Conservation (phyloP, 2,329 filamentous ascomycete genomes). For the Colletotrichum sidae region DNA sequence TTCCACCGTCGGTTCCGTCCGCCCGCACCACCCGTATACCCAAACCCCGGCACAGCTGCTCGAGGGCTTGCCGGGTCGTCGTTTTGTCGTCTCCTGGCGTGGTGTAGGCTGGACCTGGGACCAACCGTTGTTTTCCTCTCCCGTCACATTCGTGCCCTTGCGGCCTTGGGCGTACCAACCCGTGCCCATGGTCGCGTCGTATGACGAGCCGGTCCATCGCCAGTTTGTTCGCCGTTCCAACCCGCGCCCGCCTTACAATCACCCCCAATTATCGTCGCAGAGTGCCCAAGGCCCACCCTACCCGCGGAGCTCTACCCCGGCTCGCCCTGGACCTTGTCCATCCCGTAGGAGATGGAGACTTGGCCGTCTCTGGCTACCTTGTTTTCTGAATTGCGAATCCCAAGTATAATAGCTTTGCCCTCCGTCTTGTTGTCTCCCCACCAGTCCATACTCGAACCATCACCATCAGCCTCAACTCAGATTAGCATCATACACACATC, state of each 20-base stretch:
- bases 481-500: slow-evolving; percentile 28
- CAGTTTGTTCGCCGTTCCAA: slow-evolving; percentile 31
- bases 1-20: slow-evolving; percentile 32
- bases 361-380: not conserved
- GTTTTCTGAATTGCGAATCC: not conserved
- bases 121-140: not conserved
- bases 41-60: not conserved
- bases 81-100: too few relatives aligned
- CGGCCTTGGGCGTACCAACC: slow-evolving; percentile 2
- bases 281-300: slow-evolving; percentile 15
- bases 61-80: not conserved
- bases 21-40: slow-evolving; percentile 23
- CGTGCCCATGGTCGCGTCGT: slow-evolving; percentile 20
- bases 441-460: slow-evolving; percentile 31
- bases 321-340: not conserved
- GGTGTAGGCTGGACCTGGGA: too few relatives aligned
- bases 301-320: slow-evolving; percentile 23
- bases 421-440: slow-evolving; percentile 30
- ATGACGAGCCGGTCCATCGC: slow-evolving; percentile 34
- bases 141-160: slow-evolving; percentile 24
- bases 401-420: slow-evolving; percentile 33
- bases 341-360: not conserved
- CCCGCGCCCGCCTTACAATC: slow-evolving; percentile 31
- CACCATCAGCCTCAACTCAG: slow-evolving; percentile 30
- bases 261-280: slow-evolving; percentile 11